Percentiles rank a stretch among this genome's conserved stretches.
Conservation (phyloP, 352 stramenopile genomes). For the Pythium angustatum region DNA sequence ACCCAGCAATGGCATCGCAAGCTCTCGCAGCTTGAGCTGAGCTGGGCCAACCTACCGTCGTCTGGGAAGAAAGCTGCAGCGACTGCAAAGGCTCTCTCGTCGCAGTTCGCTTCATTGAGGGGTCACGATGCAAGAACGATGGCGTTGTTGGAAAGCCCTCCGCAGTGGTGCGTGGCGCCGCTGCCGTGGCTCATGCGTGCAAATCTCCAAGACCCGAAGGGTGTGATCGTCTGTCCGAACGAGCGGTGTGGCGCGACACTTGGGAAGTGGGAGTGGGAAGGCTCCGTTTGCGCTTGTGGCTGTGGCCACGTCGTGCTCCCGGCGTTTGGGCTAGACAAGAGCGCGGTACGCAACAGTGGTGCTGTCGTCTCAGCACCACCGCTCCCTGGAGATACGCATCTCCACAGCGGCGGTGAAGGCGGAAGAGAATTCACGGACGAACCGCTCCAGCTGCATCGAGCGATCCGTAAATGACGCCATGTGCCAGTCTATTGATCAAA, state of each 20-base stretch:
- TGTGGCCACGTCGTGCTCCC: constrained; percentile 33
- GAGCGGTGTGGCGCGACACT: constrained; percentile 9
- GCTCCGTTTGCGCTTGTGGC: constrained; percentile 32
- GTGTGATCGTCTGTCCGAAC: constrained; percentile 21
- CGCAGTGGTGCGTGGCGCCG: constrained; percentile 17
- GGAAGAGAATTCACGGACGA: neutral
- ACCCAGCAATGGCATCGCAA: constrained; percentile 13
- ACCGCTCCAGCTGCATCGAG: neutral
- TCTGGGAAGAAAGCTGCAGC: neutral
- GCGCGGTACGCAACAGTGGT: constrained; percentile 50
- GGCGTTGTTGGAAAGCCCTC: neutral
- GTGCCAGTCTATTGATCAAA: constrained; percentile 26
- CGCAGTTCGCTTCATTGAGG: constrained; percentile 14
- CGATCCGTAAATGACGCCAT: neutral
- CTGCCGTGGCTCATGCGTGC: constrained; percentile 19
- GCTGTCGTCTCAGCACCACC: constrained; percentile 34
- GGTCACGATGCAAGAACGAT: neutral
- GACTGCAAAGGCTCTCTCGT: neutral
- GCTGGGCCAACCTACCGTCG: neutral
- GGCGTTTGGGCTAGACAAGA: constrained; percentile 53
- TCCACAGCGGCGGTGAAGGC: neutral
- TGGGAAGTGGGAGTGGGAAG: constrained; percentile 18
- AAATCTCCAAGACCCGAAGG: constrained; percentile 2
- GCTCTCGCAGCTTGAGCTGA: constrained; percentile 9
- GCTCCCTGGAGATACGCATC: neutral